A percentile compares a stretch with the other conserved stretches of the same genome.
phyloP scores from a whole-genome alignment of 495 filamentous ascomycete genomes.

The Rusavskia elegans region DNA sequence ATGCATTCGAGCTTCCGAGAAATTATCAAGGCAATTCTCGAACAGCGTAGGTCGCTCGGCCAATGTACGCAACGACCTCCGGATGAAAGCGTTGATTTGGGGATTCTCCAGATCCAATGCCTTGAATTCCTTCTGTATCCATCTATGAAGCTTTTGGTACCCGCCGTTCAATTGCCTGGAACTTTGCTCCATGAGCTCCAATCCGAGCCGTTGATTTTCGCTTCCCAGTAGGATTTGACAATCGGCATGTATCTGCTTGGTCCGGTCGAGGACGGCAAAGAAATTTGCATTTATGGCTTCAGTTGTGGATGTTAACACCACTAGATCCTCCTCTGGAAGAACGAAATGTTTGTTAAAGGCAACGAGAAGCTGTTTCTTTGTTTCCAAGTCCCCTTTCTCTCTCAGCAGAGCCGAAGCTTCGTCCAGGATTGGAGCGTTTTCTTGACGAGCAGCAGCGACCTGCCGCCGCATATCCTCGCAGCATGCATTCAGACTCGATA shows the following conservation, averaged over 20 bases:
- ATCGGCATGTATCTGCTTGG: slow-evolving; percentile 76
- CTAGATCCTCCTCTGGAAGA: slow-evolving; percentile 62
- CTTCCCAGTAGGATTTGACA: slow-evolving; percentile 78
- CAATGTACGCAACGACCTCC: slow-evolving; percentile 70
- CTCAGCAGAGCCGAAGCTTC: slow-evolving; percentile 61
- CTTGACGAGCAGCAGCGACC: slow-evolving; percentile 54
- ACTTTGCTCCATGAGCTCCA: slow-evolving; percentile 83
- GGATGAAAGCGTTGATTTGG: slow-evolving; percentile 73
- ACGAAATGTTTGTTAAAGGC: slow-evolving; percentile 77
- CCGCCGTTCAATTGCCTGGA: slow-evolving; percentile 73
- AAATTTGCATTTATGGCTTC: slow-evolving; percentile 77
- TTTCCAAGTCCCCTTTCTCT: slow-evolving; percentile 63
- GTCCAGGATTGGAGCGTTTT: slow-evolving; percentile 60
- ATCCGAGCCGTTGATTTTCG: slow-evolving; percentile 71
- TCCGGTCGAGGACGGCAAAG: slow-evolving; percentile 62
- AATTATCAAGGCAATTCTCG: slow-evolving; percentile 86
- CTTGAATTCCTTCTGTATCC: slow-evolving; percentile 91
- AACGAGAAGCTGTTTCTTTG: slow-evolving; percentile 69
- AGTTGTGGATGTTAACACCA: slow-evolving; percentile 53
- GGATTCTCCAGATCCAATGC: slow-evolving; percentile 86
- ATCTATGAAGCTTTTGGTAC: slow-evolving; percentile 88
- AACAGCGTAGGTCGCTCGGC: slow-evolving; percentile 83
- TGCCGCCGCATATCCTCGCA: slow-evolving; percentile 70
- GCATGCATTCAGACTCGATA: slow-evolving; percentile 61
- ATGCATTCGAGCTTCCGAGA: slow-evolving; percentile 79